Percentiles rank a stretch among this genome's conserved stretches.
These are phyloP conservation scores for Saksenaea vasiformis DNA, from an alignment of 371 early-diverging fungal genomes.

Conservation along the genomic window DNA sequence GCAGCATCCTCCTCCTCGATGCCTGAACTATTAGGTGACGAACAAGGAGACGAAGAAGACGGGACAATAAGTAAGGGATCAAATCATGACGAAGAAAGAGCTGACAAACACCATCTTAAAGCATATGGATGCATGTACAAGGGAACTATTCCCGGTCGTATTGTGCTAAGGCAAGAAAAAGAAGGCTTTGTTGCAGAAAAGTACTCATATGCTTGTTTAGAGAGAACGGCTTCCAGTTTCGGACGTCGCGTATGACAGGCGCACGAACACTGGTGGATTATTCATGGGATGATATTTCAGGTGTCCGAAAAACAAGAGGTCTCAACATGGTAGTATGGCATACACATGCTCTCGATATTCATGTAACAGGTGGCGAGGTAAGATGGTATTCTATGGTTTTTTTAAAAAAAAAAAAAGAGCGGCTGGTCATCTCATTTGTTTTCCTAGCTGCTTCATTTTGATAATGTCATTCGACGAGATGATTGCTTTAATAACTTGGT, in stretches of 20 bases:
- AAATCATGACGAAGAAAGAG: background rate
- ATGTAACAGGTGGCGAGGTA: conserved; percentile 28
- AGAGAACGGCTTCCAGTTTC: conserved; percentile 26
- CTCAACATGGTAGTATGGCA: conserved; percentile 40
- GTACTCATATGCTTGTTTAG: background rate
- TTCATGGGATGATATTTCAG: conserved; percentile 32
- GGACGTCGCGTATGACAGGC: conserved; percentile 43
- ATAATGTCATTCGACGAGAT: conserved; percentile 40
- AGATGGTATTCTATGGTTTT: no score
- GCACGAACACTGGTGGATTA: conserved; percentile 35
- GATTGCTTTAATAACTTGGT: conserved; percentile 45
- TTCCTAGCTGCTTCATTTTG: conserved; percentile 31
- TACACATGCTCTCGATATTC: conserved; percentile 35
- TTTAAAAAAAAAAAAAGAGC: background rate
- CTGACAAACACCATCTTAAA: conserved; percentile 2
- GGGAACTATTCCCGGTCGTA: conserved; percentile 37
- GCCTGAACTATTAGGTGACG: conserved; percentile 11
- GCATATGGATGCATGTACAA: conserved; percentile 38
- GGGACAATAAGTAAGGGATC: conserved; percentile 15
- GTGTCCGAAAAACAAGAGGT: conserved; percentile 41
- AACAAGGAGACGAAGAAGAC: background rate
- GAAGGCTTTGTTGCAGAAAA: background rate
- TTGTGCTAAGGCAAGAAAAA: conserved; percentile 9
- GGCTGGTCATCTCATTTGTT: background rate
- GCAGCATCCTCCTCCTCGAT: conserved; percentile 27